Evolutionary conservation across 1,139 yeast genomes (phyloP), one percentile per base, ranked within the genome.

Genomic region (Saccharomyces pastorianus): DNA sequence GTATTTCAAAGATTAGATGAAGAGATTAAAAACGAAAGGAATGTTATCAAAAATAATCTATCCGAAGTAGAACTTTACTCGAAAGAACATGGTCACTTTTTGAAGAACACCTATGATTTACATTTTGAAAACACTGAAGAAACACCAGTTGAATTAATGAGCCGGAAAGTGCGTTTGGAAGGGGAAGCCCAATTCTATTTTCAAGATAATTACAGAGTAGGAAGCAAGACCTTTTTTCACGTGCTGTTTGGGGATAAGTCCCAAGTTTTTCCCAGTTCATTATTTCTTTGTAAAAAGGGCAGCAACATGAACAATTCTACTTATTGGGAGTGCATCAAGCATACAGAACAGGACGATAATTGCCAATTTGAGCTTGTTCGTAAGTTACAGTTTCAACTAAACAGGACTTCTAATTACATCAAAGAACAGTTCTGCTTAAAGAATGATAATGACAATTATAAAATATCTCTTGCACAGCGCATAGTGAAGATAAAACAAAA

Each of bases 171-270:
- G 48, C 49, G 56, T 13, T 53, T 63, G 28, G 70, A 68, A 55
- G 60, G 62, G 32, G 59, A 66, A 14, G 64, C 57, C 34, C 71
- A 73, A 31, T 63, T 72, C 25, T 73, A 71, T n/a, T 65, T 60
- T 47, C 61, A 57, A 20, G 55, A 60, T 27, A 59, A 57, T 31
- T 84, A 78, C 64, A 74, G 78, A 46, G 68, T 85, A 3, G 85
- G 95, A 0, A 84, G 96, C 0, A 88, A 86, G 62, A 96, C 96
- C 0, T 64, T 93, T 26, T 85, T 89, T 68, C 96, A 90, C 68
- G 76, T 84, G 0, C 67, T 93, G 57, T 81, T 87, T 63, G 99
- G 99, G 17, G 95, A 90, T 58, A 77, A 80, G 51, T 87, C 97
- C 0, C 68, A 73, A 0, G 71, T 63, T 6, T 65, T 67, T 46